Conservation (phyloP, 2,329 filamentous ascomycete species). For the Lachnellula occidentalis region DNA sequence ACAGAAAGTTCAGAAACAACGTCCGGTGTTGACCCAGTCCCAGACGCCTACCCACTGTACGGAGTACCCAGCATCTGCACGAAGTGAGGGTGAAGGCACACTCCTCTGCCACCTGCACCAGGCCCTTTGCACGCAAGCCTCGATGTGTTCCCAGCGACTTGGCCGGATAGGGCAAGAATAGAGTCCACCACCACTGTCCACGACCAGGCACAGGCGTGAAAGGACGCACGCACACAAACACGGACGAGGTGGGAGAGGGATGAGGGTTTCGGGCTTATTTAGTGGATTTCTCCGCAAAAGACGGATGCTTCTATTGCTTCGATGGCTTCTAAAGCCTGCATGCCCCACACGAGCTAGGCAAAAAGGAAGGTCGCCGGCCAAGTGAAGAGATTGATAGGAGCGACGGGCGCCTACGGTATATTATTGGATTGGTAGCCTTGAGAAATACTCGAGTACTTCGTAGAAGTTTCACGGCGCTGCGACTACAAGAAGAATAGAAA, state of each 20-base stretch:
- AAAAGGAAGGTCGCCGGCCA: background rate
- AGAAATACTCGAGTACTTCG: too few relatives aligned
- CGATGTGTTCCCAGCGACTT: slow-evolving; percentile 3
- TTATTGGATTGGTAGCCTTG: background rate
- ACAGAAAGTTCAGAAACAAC: background rate
- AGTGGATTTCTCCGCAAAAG: slow-evolving; percentile 15
- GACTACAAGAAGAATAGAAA: background rate
- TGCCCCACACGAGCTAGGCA: slow-evolving; percentile 1
- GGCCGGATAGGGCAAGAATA: slow-evolving; percentile 14
- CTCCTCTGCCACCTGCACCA: too few relatives aligned
- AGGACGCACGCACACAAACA: background rate
- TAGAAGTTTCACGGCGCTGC: slow-evolving; percentile 16
- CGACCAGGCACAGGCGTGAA: background rate
- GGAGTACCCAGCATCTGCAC: background rate
- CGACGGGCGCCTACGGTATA: background rate
- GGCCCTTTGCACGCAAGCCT: background rate
- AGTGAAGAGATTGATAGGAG: background rate
- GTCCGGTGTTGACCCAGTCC: background rate
- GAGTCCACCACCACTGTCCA: slow-evolving; percentile 6
- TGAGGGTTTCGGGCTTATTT: background rate
- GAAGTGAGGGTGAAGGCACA: too few relatives aligned
- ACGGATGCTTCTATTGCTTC: slow-evolving; percentile 3
- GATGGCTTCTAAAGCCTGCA: slow-evolving; percentile 15
- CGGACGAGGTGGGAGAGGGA: background rate
- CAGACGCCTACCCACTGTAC: too few relatives aligned